Evolutionary conservation across 345 rosid genomes (phyloP), one percentile per base, ranked within the genome.

Genomic region (Salix exigua): DNA sequence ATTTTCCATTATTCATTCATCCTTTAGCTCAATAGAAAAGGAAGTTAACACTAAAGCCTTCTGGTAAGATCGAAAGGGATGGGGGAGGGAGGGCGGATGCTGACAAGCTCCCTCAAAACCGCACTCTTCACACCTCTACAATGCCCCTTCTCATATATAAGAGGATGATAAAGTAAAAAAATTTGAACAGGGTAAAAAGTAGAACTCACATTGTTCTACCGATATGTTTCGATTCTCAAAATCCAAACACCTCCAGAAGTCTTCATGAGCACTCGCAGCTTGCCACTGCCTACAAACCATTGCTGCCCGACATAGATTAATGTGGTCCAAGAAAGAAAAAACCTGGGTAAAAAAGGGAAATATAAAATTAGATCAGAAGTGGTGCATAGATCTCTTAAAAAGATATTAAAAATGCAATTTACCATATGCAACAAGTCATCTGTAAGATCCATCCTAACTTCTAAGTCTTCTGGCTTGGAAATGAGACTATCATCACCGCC

Each of bases 281-380:
- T 90, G 90, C 98, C 99, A 96, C 88, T 92, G 98, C 77, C 90
- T 86, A 86, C 99, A 94, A 48, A 93, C 99, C 86, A 89, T 87
- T 58, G 97, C 98, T 75, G 97, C 92, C 67, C 88, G 89, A 78
- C 98, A 92, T 55, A 96, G 94, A 86, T 88, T 88, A 67, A 79
- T 71, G 53, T 86, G 91, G 76, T 88, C 89, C 89, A 96, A 87
- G 86, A 93, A 92, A 25, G 98, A 92, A 85, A 96, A 96, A 62
- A 96, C 99, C 99, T 96, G 88, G 46, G 21, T 46, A 40, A 44
- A 62, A 76, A 68, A 65, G 44, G 21, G 30, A 77, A 63, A 21
- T 13, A 50, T 51, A 5, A 77, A 53, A 44, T 51, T 50, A 68
- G 19, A 68, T 1, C 37, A 75, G 18, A 35, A 42, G 58, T 19